Evolutionary conservation across 148 eudicot genomes (phyloP).

Genomic region (Pharnaceum exiguum): DNA sequence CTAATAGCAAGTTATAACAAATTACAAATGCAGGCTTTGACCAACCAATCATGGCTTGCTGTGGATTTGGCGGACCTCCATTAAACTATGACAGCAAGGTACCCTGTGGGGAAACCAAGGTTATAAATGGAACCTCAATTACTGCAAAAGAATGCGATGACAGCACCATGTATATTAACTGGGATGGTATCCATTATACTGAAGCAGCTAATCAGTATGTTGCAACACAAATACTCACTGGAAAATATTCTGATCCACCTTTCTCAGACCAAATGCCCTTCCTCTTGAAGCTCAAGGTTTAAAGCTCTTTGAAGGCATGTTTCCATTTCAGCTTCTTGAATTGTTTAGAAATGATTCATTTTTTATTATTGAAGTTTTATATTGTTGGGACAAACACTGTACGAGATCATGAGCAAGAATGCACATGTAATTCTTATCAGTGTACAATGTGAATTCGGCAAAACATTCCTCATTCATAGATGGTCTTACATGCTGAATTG

Average conservation of each 20-base stretch:
- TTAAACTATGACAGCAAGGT: constrained; percentile 63
- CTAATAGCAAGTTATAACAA: too few species aligned
- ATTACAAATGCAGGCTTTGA: constrained; percentile 59
- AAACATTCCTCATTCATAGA: constrained; percentile 18
- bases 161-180: constrained; percentile 47
- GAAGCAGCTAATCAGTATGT: constrained; percentile 72
- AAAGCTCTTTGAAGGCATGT: constrained; percentile 2
- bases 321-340: not conserved
- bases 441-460: too few species aligned
- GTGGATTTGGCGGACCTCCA: constrained; percentile 90
- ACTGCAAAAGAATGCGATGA: constrained; percentile 63
- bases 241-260: constrained; percentile 64
- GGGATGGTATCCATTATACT: constrained; percentile 77
- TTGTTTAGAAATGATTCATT: not conserved
- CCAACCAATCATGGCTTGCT: constrained; percentile 77
- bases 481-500: constrained; percentile 17
- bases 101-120: constrained; percentile 61
- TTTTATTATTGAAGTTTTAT: too few species aligned
- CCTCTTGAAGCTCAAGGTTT: constrained; percentile 50
- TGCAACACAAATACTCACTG: constrained; percentile 55
- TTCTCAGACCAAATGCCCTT: constrained; percentile 52
- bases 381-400: too few species aligned
- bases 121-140: constrained; percentile 62
- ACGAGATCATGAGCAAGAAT: not conserved
- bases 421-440: not conserved